Percentiles rank a stretch among this genome's conserved stretches.
Conservation (phyloP, 2,329 filamentous ascomycete species). For the Hirsutella thompsonii region DNA sequence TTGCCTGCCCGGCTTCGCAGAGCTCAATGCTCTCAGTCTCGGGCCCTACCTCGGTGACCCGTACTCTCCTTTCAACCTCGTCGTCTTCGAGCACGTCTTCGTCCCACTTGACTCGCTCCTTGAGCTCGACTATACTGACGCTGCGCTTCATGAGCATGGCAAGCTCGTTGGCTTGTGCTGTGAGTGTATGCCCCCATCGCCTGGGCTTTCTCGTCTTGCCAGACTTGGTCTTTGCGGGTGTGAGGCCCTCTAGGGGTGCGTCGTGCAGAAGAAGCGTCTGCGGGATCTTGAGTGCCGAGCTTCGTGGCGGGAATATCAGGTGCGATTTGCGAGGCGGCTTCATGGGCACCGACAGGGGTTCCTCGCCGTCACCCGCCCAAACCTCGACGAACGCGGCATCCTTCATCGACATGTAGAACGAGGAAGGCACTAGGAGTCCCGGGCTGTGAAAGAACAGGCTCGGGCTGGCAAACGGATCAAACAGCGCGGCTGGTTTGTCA, state of each 20-base stretch:
- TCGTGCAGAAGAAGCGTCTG: slow-evolving; percentile 35
- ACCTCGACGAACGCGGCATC: slow-evolving; percentile 12
- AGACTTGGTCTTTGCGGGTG: background rate
- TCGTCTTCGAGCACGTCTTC: slow-evolving; percentile 19
- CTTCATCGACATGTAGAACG: slow-evolving; percentile 25
- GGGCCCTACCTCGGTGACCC: slow-evolving; percentile 21
- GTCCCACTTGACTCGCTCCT: slow-evolving; percentile 28
- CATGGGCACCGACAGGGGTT: background rate
- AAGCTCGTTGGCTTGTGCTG: slow-evolving; percentile 33
- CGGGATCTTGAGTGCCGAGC: slow-evolving; percentile 35
- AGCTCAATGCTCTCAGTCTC: slow-evolving; percentile 14
- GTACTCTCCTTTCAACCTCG: slow-evolving; percentile 25
- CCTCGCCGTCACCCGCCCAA: slow-evolving; percentile 10
- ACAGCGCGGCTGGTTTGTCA: slow-evolving; percentile 30
- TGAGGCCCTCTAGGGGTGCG: slow-evolving; percentile 2
- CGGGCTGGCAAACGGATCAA: slow-evolving; percentile 48
- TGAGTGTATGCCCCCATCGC: slow-evolving; percentile 27
- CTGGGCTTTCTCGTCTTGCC: slow-evolving; percentile 6
- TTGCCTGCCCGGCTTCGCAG: slow-evolving; percentile 12
- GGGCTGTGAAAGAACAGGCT: slow-evolving; percentile 44
- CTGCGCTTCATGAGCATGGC: slow-evolving; percentile 34
- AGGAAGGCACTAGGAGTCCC: slow-evolving; percentile 29
- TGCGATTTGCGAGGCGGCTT: slow-evolving; percentile 26
- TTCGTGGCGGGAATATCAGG: slow-evolving; percentile 33
- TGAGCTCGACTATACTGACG: slow-evolving; percentile 31